A percentile compares a stretch with the other conserved stretches of the same genome.
These are phyloP conservation scores for Linderniella brevidens DNA, from an alignment of 257 asterid genomes.

Conservation along the genomic window DNA sequence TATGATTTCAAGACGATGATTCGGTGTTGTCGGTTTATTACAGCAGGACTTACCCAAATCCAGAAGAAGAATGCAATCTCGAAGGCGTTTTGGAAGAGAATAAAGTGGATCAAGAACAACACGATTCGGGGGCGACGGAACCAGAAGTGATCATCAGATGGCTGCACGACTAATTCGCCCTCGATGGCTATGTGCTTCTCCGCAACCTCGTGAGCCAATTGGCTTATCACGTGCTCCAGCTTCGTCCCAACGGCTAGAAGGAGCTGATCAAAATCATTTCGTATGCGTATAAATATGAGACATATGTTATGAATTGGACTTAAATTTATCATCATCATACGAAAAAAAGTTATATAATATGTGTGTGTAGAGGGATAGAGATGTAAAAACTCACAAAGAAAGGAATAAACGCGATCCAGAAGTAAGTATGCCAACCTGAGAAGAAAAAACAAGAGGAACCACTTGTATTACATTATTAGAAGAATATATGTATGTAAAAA, in stretches of 20 bases:
- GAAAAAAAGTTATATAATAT: background rate
- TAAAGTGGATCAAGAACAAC: constrained; percentile 25
- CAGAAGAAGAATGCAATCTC: constrained; percentile 45
- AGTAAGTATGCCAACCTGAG: constrained; percentile 66
- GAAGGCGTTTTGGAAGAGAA: constrained; percentile 49
- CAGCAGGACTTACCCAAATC: constrained; percentile 19
- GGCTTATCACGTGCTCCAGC: constrained; percentile 42
- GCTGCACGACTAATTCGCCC: constrained; percentile 31
- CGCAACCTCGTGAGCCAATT: constrained; percentile 30
- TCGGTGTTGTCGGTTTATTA: too few species aligned
- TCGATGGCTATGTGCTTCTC: constrained; percentile 28
- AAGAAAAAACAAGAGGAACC: background rate
- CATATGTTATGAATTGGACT: too few species aligned
- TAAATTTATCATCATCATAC: background rate
- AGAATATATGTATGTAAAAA: too few species aligned
- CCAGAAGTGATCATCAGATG: constrained; percentile 52
- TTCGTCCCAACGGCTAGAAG: constrained; percentile 50
- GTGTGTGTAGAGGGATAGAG: background rate
- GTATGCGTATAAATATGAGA: too few species aligned
- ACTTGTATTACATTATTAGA: background rate
- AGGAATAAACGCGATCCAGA: constrained; percentile 58
- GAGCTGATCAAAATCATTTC: constrained; percentile 21
- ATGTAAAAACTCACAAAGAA: constrained; percentile 20
- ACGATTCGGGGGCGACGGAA: constrained; percentile 31
- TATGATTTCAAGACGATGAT: too few species aligned